These are phyloP conservation scores for Rhodotorula sp. DNA, from an alignment of 1,284 basidiomycete genomes.

Conservation along the genomic window DNA sequence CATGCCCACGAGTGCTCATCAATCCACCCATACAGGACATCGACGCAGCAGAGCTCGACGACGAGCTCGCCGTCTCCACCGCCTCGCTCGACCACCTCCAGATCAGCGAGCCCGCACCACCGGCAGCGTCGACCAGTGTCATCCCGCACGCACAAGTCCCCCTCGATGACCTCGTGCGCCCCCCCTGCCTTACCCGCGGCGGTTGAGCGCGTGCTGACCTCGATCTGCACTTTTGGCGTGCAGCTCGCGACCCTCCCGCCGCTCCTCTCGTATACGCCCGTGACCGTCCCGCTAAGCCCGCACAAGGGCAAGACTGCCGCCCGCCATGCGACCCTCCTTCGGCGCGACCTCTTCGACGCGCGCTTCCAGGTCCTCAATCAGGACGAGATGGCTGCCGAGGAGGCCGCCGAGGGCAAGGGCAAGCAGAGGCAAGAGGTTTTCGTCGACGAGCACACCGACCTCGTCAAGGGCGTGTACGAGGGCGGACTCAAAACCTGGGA, in stretches of 20 bases:
- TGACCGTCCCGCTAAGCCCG: constrained; percentile 38
- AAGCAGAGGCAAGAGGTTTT: constrained; percentile 54
- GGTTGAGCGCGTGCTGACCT: background rate
- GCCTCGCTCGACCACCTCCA: constrained; percentile 7
- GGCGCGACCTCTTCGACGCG: constrained; percentile 90
- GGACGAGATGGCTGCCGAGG: constrained; percentile 43
- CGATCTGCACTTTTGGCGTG: background rate
- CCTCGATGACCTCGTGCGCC: constrained; percentile 19
- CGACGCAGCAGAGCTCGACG: constrained; percentile 42
- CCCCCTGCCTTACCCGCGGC: background rate
- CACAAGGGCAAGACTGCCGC: background rate
- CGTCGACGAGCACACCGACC: constrained; percentile 79
- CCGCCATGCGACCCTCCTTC: constrained; percentile 58
- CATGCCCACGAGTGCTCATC: background rate
- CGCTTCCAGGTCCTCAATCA: constrained; percentile 83
- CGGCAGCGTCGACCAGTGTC: constrained; percentile 6
- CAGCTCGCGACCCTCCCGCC: constrained; percentile 47
- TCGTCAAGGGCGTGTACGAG: constrained; percentile 90
- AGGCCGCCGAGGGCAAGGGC: constrained; percentile 45
- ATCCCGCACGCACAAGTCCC: constrained; percentile 23
- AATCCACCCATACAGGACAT: constrained; percentile 14
- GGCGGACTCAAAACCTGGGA: constrained; percentile 99
- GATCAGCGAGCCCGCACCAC: background rate
- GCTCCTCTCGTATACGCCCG: constrained; percentile 48
- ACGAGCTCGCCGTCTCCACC: constrained; percentile 25